Conservation (phyloP, 345 rosid species). For the Brassica cretica region DNA sequence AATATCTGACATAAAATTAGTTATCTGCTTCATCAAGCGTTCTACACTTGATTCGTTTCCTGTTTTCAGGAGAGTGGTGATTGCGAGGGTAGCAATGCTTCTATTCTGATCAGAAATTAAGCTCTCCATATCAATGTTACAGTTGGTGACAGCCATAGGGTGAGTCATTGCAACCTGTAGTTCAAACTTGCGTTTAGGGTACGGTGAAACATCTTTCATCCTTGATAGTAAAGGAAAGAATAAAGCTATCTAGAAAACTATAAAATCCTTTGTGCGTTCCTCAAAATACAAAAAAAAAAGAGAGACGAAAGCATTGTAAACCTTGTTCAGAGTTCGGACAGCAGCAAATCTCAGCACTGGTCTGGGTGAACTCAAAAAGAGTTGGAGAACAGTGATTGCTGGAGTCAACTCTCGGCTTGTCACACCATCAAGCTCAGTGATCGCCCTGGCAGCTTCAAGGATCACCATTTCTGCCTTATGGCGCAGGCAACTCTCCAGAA, state of each 20-base stretch:
- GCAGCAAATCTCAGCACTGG: conserved; percentile 98
- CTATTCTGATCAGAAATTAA: conserved; percentile 96
- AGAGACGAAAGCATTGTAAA: conserved; percentile 8
- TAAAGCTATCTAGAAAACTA: conserved; percentile 12
- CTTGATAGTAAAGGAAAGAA: not conserved
- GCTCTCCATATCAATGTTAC: conserved; percentile 99
- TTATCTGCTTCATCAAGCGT: conserved; percentile 97
- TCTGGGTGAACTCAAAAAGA: conserved; percentile 93
- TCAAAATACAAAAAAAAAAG: not conserved
- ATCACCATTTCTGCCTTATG: conserved; percentile 98
- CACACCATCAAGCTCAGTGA: conserved; percentile 93
- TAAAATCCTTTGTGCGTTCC: not conserved
- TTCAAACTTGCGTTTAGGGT: conserved; percentile 17
- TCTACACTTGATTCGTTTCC: conserved; percentile 99
- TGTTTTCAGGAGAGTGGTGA: conserved; percentile 93
- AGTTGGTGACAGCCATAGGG: conserved; percentile 98
- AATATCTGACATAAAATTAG: conserved; percentile 97
- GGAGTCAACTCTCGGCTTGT: conserved; percentile 94
- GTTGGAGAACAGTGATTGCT: conserved; percentile 96
- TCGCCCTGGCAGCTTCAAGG: conserved; percentile 99
- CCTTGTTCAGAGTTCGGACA: conserved; percentile 98
- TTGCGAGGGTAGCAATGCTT: conserved; percentile 98
- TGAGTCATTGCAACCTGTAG: conserved; percentile 98
- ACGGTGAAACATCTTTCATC: conserved; percentile 5
- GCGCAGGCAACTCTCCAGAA: conserved; percentile 93